Base-by-base conservation (phyloP, 768 basidiomycete genomes). In the Daedaleopsis nitida region DNA sequence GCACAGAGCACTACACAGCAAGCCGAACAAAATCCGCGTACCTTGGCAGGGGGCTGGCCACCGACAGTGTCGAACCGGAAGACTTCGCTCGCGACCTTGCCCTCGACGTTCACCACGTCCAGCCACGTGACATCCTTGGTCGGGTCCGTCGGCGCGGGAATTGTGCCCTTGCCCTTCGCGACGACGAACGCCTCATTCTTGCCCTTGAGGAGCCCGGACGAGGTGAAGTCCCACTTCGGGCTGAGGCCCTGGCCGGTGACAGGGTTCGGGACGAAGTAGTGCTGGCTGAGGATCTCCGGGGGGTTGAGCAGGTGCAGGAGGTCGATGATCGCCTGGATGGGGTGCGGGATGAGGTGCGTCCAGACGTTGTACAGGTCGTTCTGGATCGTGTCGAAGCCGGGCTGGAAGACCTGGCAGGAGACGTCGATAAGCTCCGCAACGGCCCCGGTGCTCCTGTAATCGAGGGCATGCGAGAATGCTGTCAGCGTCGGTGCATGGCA, bases 371-470 rank as follows among this genome's bases (percentile, higher is more conserved):
- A 65, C 42, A 63, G 32, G 23, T 32, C 44, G 21, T 63, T 27
- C 55, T 65, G 66, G 42, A 69, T 58, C 27, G 65, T 64, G 49
- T 47, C 34, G 65, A 70, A 69, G 47, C 43, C 48, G 39, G 65
- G 58, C 12, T 52, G 16, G 55, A 50, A 24, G 37, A 63, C 61
- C 43, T 72, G 55, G 68, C 74, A 76, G 6, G 69, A 69, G 53
- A 72, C 66, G 66, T 76, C 74, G 54, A 74, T 68, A 11, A 76
- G 62, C 62, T 71, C 68, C 0, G 74, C 74, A 50, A 74, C 66
- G 17, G 71, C 71, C 12, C 84, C 84, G 48, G 76, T 67, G 62
- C 75, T 77, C 17, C 83, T 85, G 65, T 23, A 54, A 52, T 44
- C 57, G 16, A 6, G 52, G n/a, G 21, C 35, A 34, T 9, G 27